Evolutionary conservation across 257 asterid genomes (phyloP).

Genomic region (Nicotiana tomentosiformis): DNA sequence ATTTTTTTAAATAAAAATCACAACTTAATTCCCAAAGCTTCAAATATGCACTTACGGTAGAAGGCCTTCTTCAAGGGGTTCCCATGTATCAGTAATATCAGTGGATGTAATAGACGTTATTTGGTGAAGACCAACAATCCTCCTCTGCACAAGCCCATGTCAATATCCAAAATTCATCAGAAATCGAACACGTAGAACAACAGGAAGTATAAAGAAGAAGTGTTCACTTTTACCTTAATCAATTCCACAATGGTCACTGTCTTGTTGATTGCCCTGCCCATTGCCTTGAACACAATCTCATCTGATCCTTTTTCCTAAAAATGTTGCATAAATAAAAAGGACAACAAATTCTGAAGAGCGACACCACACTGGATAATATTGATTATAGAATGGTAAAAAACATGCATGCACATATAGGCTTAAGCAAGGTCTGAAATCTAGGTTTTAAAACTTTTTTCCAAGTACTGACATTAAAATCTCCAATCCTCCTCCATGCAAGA

Average conservation of each 20-base stretch:
- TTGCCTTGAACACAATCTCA: slow-evolving; percentile 60
- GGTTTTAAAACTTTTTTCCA: neutral
- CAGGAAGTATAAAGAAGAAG: neutral
- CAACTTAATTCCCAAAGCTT: neutral
- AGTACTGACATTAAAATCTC: neutral
- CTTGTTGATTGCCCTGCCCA: slow-evolving; percentile 78
- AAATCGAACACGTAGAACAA: neutral
- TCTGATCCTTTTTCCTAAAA: slow-evolving; percentile 59
- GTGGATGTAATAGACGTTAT: slow-evolving; percentile 74
- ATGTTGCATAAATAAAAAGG: neutral
- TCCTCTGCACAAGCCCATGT: slow-evolving; percentile 44
- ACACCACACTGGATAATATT: neutral
- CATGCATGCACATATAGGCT: neutral
- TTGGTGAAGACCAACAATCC: slow-evolving; percentile 97
- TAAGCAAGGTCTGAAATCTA: neutral
- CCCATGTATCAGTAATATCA: slow-evolving; percentile 94
- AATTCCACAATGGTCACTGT: slow-evolving; percentile 61
- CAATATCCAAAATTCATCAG: slow-evolving; percentile 15
- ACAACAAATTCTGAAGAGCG: neutral
- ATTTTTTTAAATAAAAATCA: too few species aligned
- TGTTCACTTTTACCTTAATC: slow-evolving; percentile 37
- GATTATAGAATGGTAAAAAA: neutral
- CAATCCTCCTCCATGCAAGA: neutral
- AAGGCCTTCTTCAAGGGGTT: slow-evolving; percentile 97
- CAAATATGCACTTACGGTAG: slow-evolving; percentile 55